Evolutionary conservation across 768 basidiomycete species (phyloP), one percentile per base, ranked within the genome.

Genomic region (Lactifluus hygrophoroides): DNA sequence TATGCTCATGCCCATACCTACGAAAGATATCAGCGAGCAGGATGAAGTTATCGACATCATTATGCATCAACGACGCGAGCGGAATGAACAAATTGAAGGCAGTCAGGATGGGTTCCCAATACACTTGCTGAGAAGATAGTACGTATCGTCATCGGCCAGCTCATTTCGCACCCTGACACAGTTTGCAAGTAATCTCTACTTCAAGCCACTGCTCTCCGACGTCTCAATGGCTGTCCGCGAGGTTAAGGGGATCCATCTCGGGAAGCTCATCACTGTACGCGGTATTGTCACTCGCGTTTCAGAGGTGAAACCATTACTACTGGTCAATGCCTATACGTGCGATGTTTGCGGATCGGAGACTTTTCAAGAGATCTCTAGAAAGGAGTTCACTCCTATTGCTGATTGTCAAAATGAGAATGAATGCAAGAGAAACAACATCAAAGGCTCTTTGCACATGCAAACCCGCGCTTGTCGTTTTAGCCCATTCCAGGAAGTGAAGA

Each of bases 221-320:
- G 68, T 83, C 17, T 78, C 86, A 14, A 78, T 96, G 69, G 94
- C 96, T 37, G 96, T 98, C 16, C 86, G 96, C 51, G 86, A 95
- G 45, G 92, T 98, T 44, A 87, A 83, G 64, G 90, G 94, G 14
- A 66, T 74, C 8, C 86, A 92, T 61, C 80, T 98, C n/a, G 96
- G 96, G 47, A 86, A 81, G 62, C 77, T 98, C 58, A 95, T 99
- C 70, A 98, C 93, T 34, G 90, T 95, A 63, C 90, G 94, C 42
- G 96, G 96, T 55, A 98, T 99, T 65, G 93, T 98, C 53, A 99
- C 94, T 30, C 93, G 96, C 61, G 94, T 99, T 3, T 97, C 94
- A 3, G 96, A 98, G 75, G 96, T 99, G 69, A 98, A 98, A 69
- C 96, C 96, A 10, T 83, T 98, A 17, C 81, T 99, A 14, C 87